These are phyloP conservation scores for Penicillium diatomitis DNA, from an alignment of 495 filamentous ascomycete species.

Conservation along the genomic window DNA sequence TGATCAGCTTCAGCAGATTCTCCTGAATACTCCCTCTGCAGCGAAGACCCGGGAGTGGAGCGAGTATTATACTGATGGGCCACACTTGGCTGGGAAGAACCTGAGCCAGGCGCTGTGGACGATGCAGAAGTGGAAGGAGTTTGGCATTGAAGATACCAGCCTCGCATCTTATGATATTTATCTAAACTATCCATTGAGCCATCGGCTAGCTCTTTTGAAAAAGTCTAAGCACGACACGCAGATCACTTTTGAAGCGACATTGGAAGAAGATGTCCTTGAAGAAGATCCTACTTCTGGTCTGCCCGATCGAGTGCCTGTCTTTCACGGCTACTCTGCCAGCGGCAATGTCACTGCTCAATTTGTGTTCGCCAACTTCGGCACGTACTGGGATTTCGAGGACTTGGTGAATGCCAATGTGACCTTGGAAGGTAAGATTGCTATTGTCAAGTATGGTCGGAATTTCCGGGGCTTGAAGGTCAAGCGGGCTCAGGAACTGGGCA, in stretches of 20 bases:
- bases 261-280: constrained; percentile 80
- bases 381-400: constrained; percentile 76
- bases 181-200: constrained; percentile 78
- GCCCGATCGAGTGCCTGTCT: constrained; percentile 72
- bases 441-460: constrained; percentile 76
- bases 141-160: constrained; percentile 60
- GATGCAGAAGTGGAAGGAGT: constrained; percentile 71
- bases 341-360: constrained; percentile 82
- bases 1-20: constrained; percentile 58
- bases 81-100: constrained; percentile 86
- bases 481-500: constrained; percentile 83
- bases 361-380: constrained; percentile 86
- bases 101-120: constrained; percentile 83
- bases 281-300: constrained; percentile 72
- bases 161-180: constrained; percentile 84
- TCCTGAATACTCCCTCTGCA: constrained; percentile 61
- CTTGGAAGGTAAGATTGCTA: constrained; percentile 75
- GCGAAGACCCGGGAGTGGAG: constrained; percentile 72
- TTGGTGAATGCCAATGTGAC: constrained; percentile 65
- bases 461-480: constrained; percentile 93
- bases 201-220: constrained; percentile 69
- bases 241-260: constrained; percentile 67
- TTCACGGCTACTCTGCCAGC: constrained; percentile 88
- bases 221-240: constrained; percentile 27
- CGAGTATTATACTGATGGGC: constrained; percentile 79